Evolutionary conservation across 768 basidiomycete species (phyloP).

Genomic region (Kockovaella imperatae): DNA sequence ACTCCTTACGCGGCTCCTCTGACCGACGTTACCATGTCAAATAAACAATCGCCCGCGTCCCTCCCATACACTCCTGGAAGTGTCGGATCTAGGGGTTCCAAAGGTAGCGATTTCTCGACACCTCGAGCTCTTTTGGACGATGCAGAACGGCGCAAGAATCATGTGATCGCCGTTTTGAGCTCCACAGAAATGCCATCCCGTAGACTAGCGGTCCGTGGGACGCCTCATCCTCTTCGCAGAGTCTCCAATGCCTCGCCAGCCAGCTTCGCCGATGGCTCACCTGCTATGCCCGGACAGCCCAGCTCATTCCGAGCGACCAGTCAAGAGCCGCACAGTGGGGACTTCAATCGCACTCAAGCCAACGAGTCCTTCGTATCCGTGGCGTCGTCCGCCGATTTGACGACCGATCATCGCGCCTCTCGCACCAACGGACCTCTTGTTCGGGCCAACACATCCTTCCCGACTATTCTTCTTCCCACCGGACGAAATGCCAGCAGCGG

Average conservation of each 20-base stretch:
- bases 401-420: conserved; percentile 33
- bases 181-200: conserved; percentile 21
- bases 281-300: neutral
- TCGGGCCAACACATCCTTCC: conserved; percentile 37
- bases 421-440: conserved; percentile 11
- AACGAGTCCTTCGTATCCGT: conserved; percentile 40
- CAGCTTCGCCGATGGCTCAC: conserved; percentile 17
- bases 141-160: conserved; percentile 32
- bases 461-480: conserved; percentile 31
- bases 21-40: conserved; percentile 19
- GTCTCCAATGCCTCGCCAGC: conserved; percentile 19
- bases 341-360: conserved; percentile 9
- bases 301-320: neutral
- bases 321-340: conserved; percentile 1
- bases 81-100: conserved; percentile 5
- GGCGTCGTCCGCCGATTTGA: conserved; percentile 41
- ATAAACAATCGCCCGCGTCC: conserved; percentile 13
- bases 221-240: conserved; percentile 44
- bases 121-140: conserved; percentile 33
- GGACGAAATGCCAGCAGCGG: conserved; percentile 9
- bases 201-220: conserved; percentile 16
- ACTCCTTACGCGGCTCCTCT: conserved; percentile 4
- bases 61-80: conserved; percentile 32
- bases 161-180: conserved; percentile 35
- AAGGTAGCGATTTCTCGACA: conserved; percentile 18